Base-by-base conservation (phyloP, 108 stramenopile genomes). In the Cylindrotheca fusiformis region DNA sequence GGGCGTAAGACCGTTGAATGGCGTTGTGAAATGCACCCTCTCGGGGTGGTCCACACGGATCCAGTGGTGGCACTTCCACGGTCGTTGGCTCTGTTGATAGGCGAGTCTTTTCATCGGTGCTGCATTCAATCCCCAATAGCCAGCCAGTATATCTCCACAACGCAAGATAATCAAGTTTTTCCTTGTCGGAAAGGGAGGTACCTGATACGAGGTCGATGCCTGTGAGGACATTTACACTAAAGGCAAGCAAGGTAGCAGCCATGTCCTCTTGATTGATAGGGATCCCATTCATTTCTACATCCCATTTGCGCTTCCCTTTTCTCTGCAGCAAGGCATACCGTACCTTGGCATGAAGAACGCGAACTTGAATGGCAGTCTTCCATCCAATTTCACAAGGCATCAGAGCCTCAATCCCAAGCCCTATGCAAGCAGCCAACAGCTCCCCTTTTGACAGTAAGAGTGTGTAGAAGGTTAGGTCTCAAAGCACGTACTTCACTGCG, bases 231-330 rank as follows among this genome's bases (percentile, higher is more conserved):
- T 93, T 90, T 5, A 74, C 69, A 53, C 80, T 82, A 56, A 93
- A 93, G 10, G 92, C 88, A 17, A 90, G 63, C 22, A 90, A 53
- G 0, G 88, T 93, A 19, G 86, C 91, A 19, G 84, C 78, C 86
- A 86, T 85, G 56, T 93, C 91, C 60, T 93, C 91, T 69, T 88
- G 84, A 58, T 93, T 93, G 62, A 93, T 88, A 2, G 92, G 92
- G 18, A 93, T 60, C 33, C 92, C 92, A 63, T 75, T 59, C 23
- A 48, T 52, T 14, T 70, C 56, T 0, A 64, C 32, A 51, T 93
- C 76, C 88, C 88, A 93, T 8, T 32, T 30, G 18, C 29, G 57
- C 20, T 30, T 48, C 21, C 68, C 67, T 50, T 54, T 56, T 33
- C 69, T 62, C n/a, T 70, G 55, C 44, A 89, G 71, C 41, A 93